phyloP scores from a whole-genome alignment of 2,329 filamentous ascomycete species.

The Pyrenophora seminiperda region DNA sequence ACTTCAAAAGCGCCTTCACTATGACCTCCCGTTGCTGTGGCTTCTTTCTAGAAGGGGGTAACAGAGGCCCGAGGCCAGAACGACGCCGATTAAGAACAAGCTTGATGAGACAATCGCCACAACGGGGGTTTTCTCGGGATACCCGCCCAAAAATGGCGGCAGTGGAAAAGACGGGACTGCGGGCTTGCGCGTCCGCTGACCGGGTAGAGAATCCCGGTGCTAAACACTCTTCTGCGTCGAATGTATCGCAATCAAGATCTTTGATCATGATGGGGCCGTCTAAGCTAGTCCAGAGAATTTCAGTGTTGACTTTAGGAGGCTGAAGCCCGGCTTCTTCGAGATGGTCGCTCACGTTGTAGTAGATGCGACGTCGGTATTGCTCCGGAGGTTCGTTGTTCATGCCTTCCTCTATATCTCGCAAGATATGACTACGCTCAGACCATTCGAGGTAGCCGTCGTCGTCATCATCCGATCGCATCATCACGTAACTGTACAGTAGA shows the following conservation, averaged over 20 bases:
- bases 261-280: conserved; percentile 51
- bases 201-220: conserved; percentile 50
- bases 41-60: conserved; percentile 43
- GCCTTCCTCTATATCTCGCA: conserved; percentile 47
- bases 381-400: conserved; percentile 42
- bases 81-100: conserved; percentile 46
- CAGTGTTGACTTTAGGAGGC: conserved; percentile 49
- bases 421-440: conserved; percentile 47
- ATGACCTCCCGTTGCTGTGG: conserved; percentile 42
- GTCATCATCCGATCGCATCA: conserved; percentile 48
- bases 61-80: conserved; percentile 46
- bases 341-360: conserved; percentile 45
- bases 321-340: conserved; percentile 49
- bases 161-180: conserved; percentile 48
- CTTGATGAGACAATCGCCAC: conserved; percentile 52
- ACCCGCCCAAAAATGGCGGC: conserved; percentile 50
- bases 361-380: conserved; percentile 46
- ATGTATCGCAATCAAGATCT: conserved; percentile 50
- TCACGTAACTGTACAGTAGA: conserved; percentile 52
- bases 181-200: conserved; percentile 41
- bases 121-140: conserved; percentile 47
- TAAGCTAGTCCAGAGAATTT: conserved; percentile 51
- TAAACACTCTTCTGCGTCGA: conserved; percentile 51
- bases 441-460: conserved; percentile 50
- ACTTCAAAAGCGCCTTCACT: conserved; percentile 50